Conservation (phyloP, 805 yeast species). For the Saccharomyces jurei region DNA sequence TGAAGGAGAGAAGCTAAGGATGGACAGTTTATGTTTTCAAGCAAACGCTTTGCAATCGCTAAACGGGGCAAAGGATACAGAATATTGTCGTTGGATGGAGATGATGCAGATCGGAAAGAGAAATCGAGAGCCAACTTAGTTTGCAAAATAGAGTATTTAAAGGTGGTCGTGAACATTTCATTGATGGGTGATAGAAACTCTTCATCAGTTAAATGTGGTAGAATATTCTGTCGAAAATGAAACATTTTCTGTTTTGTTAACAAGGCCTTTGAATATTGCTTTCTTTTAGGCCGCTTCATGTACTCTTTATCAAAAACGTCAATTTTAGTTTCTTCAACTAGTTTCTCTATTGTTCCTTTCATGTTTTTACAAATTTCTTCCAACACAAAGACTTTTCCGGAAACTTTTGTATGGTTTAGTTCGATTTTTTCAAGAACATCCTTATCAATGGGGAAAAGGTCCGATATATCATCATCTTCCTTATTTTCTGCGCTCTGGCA, state of each 20-base stretch:
- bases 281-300: slow-evolving; percentile 6
- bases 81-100: slow-evolving; percentile 1
- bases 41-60: slow-evolving; percentile 3
- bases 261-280: slow-evolving; percentile 8
- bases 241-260: slow-evolving; percentile 9
- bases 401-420: slow-evolving; percentile 6
- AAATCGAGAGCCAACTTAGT: slow-evolving; percentile 10
- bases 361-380: slow-evolving; percentile 7
- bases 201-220: background rate
- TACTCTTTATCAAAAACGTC: slow-evolving; percentile 1
- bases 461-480: background rate
- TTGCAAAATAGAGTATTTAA: slow-evolving; percentile 16
- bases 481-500: background rate
- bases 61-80: slow-evolving; percentile 7
- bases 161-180: slow-evolving; percentile 4
- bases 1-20: slow-evolving; percentile 2
- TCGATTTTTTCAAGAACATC: background rate
- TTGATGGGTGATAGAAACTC: slow-evolving; percentile 6
- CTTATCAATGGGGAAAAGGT: background rate
- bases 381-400: slow-evolving; percentile 10
- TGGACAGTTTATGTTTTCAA: slow-evolving; percentile 6
- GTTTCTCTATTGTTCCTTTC: slow-evolving; percentile 5
- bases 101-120: slow-evolving; percentile 3
- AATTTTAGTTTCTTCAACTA: slow-evolving; percentile 1
- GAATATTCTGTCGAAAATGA: slow-evolving; percentile 6